phyloP scores from a whole-genome alignment of 1,139 yeast species.

The Pneumocystis sp. region DNA sequence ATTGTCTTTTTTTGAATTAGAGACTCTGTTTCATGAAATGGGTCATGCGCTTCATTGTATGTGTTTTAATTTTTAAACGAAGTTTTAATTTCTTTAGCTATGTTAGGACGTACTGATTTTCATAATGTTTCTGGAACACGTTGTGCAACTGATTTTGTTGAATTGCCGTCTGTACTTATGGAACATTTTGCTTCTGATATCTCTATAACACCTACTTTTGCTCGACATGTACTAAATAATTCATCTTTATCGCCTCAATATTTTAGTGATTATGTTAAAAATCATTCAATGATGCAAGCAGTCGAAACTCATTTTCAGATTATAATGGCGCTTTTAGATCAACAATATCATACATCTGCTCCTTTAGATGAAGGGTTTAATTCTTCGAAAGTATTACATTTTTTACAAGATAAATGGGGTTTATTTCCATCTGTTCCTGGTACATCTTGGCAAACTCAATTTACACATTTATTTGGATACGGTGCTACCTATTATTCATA shows the following conservation, averaged over 20 bases:
- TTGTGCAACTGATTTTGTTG: constrained; percentile 93
- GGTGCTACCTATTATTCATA: constrained; percentile 93
- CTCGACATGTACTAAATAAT: constrained; percentile 58
- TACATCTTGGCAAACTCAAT: constrained; percentile 85
- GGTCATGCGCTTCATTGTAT: constrained; percentile 88
- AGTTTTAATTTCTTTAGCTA: constrained; percentile 19
- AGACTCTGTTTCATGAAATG: constrained; percentile 93
- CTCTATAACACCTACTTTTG: constrained; percentile 57
- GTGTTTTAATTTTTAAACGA: background rate
- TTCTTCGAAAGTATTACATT: constrained; percentile 49
- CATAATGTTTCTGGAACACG: constrained; percentile 93
- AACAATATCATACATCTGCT: constrained; percentile 44
- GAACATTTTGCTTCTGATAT: constrained; percentile 80
- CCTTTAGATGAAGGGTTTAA: constrained; percentile 26
- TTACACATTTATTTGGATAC: constrained; percentile 84
- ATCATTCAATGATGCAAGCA: constrained; percentile 39
- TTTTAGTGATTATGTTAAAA: constrained; percentile 20
- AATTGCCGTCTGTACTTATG: constrained; percentile 87
- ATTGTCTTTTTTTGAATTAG: constrained; percentile 63
- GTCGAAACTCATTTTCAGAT: constrained; percentile 79
- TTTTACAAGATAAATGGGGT: constrained; percentile 37
- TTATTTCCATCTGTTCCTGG: constrained; percentile 27
- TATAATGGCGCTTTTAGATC: constrained; percentile 81
- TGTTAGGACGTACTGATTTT: constrained; percentile 78
- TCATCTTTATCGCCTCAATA: constrained; percentile 39